phyloP scores from a whole-genome alignment of 1,139 yeast species.

The Candida mesenterica region DNA sequence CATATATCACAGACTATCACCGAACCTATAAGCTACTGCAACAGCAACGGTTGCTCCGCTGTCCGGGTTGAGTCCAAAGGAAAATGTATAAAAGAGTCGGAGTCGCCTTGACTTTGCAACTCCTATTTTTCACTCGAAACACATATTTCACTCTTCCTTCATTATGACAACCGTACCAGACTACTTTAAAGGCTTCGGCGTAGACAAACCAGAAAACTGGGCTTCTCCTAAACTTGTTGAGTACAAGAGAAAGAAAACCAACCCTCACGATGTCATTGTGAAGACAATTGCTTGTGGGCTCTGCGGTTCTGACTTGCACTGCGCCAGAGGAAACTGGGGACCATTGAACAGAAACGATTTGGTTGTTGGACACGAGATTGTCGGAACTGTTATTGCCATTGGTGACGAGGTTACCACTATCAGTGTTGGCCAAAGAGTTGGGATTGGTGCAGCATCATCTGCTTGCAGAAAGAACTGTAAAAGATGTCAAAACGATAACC shows the following conservation, averaged over 20 bases:
- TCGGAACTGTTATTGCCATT: conserved; percentile 51
- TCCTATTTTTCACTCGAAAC: too few relatives aligned
- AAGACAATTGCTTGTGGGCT: conserved; percentile 54
- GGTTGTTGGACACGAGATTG: conserved; percentile 52
- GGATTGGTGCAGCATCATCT: conserved; percentile 55
- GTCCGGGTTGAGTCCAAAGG: too few relatives aligned
- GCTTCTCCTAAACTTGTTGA: conserved; percentile 40
- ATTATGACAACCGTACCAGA: conserved; percentile 29
- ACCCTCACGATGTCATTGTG: conserved; percentile 44
- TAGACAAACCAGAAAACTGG: conserved; percentile 38
- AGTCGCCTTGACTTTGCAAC: too few relatives aligned
- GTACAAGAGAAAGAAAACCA: conserved; percentile 39
- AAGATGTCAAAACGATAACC: conserved; percentile 45
- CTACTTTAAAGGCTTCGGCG: conserved; percentile 46
- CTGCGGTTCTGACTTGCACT: conserved; percentile 60
- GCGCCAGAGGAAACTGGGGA: conserved; percentile 44
- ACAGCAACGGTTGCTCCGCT: too few relatives aligned
- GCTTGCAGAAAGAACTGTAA: conserved; percentile 47
- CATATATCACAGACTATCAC: too few relatives aligned
- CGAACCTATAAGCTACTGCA: too few relatives aligned
- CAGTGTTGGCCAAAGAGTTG: conserved; percentile 59
- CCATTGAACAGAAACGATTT: conserved; percentile 26
- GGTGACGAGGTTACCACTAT: conserved; percentile 48
- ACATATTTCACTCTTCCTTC: too few relatives aligned
- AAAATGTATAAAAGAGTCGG: too few relatives aligned